Percentiles rank a stretch among this genome's conserved stretches.
These are phyloP conservation scores for Pedinophyceae sp. DNA, from an alignment of 139 green algal species.

Conservation along the genomic window DNA sequence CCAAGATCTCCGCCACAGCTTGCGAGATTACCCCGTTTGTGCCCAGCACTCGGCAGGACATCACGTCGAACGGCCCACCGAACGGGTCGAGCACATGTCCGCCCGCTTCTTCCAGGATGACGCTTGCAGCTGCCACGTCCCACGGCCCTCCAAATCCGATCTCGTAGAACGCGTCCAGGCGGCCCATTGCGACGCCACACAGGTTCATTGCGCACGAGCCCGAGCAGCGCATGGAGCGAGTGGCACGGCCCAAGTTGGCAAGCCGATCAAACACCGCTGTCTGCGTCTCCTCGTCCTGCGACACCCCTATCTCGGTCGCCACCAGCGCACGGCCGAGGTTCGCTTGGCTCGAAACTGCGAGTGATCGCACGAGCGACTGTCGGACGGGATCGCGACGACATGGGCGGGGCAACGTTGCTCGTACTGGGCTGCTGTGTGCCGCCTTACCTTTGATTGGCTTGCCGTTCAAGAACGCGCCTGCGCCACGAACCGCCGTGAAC, in stretches of 20 bases:
- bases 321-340: slow-evolving; percentile 52
- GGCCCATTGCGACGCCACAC: slow-evolving; percentile 32
- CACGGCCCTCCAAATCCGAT: slow-evolving; percentile 72
- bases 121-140: slow-evolving; percentile 34
- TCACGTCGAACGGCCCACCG: slow-evolving; percentile 54
- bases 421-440: no score
- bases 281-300: slow-evolving; percentile 44
- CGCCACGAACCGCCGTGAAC: slow-evolving; percentile 39
- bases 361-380: no score
- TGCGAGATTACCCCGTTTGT: no score
- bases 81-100: slow-evolving; percentile 61
- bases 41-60: slow-evolving; percentile 57
- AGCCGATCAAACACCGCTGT: slow-evolving; percentile 59
- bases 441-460: slow-evolving; percentile 38
- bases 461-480: slow-evolving; percentile 63
- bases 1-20: no score
- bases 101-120: slow-evolving; percentile 28
- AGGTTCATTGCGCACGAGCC: slow-evolving; percentile 86
- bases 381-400: no score
- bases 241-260: neutral
- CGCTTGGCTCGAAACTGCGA: slow-evolving; percentile 20
- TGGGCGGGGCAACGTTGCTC: no score
- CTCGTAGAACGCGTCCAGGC: slow-evolving; percentile 88
- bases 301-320: slow-evolving; percentile 66
- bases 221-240: slow-evolving; percentile 47